phyloP scores from a whole-genome alignment of 768 basidiomycete species.

The Termitomyces eurrhizus region DNA sequence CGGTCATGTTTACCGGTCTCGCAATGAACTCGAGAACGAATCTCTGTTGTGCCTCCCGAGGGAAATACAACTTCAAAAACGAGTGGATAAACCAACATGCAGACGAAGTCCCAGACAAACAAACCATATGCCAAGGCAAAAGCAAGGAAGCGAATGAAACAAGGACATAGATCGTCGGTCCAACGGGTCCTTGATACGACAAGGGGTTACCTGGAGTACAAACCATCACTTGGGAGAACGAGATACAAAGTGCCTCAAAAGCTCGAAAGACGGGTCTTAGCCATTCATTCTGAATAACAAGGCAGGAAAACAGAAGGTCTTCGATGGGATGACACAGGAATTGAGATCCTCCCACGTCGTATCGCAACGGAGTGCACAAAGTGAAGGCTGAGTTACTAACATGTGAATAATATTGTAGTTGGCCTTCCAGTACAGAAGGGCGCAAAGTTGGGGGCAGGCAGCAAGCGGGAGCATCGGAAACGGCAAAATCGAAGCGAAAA shows the following conservation, averaged over 20 bases:
- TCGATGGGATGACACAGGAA: constrained; percentile 25
- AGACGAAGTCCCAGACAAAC: constrained; percentile 4
- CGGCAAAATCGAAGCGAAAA: background rate
- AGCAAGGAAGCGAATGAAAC: constrained; percentile 2
- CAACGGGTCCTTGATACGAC: background rate
- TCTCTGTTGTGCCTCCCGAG: constrained; percentile 49
- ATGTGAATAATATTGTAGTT: constrained; percentile 28
- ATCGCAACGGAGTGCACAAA: constrained; percentile 19
- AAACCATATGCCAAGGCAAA: background rate
- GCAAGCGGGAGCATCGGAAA: constrained; percentile 11
- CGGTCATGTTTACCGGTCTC: constrained; percentile 10
- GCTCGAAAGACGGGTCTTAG: constrained; percentile 19
- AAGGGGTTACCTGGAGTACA: constrained; percentile 10
- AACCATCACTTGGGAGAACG: constrained; percentile 14
- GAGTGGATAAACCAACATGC: constrained; percentile 23
- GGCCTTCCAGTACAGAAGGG: constrained; percentile 40
- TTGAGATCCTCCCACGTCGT: constrained; percentile 12
- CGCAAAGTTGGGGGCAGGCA: constrained; percentile 36
- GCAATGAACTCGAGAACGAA: constrained; percentile 48
- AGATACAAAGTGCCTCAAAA: constrained; percentile 1
- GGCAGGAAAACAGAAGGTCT: constrained; percentile 15
- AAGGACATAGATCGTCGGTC: constrained; percentile 9
- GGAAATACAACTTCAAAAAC: constrained; percentile 37
- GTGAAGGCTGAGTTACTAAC: constrained; percentile 36
- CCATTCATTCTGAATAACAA: constrained; percentile 18